Evolutionary conservation across 306 rosid genomes (phyloP).

Genomic region (Urtica urens): DNA sequence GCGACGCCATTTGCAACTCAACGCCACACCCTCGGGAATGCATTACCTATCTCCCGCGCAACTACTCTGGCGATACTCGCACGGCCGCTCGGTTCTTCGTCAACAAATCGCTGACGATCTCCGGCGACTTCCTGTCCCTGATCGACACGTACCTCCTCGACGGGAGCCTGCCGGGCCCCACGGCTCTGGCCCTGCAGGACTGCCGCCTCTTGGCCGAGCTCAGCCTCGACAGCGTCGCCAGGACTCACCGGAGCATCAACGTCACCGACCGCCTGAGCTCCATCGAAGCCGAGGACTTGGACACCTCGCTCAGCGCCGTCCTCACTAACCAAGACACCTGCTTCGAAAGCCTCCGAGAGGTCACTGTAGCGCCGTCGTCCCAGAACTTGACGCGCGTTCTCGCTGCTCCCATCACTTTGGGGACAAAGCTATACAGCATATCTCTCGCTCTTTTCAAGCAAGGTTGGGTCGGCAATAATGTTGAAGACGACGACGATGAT

Average conservation of each 20-base stretch:
- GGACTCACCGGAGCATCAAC: conserved; percentile 10
- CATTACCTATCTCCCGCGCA: background rate
- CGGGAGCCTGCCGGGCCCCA: background rate
- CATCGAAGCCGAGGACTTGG: conserved; percentile 1
- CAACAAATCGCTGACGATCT: background rate
- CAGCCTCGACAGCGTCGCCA: conserved; percentile 13
- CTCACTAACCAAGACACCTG: conserved; percentile 5
- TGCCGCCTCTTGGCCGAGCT: conserved; percentile 1
- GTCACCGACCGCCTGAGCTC: conserved; percentile 1
- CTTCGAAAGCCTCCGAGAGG: conserved; percentile 4
- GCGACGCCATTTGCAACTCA: conserved; percentile 7
- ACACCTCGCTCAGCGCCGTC: conserved; percentile 7
- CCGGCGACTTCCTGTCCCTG: background rate
- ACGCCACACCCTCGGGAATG: conserved; percentile 2
- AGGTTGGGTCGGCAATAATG: conserved; percentile 6
- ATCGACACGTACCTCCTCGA: background rate
- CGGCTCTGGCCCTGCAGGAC: conserved; percentile 4
- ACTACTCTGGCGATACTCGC: background rate
- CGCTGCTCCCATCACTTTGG: background rate
- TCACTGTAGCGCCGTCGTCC: background rate
- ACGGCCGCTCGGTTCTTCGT: background rate
- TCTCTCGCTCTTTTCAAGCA: conserved; percentile 10
- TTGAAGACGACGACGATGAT: background rate
- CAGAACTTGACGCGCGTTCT: background rate
- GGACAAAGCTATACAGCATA: conserved; percentile 5